Conservation (phyloP, 768 basidiomycete species). For the Mycena indigotica region DNA sequence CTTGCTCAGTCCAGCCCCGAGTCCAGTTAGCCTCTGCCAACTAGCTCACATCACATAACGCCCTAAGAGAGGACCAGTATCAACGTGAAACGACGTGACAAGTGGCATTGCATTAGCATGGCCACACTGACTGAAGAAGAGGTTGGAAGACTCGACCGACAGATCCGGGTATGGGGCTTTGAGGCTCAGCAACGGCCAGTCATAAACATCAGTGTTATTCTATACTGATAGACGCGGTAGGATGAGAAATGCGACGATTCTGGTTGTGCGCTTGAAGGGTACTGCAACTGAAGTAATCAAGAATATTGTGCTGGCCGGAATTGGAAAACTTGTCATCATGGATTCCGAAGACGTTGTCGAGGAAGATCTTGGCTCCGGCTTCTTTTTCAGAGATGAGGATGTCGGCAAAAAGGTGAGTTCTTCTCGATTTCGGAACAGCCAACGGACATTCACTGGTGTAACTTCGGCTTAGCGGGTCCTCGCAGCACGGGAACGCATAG, state of each 20-base stretch:
- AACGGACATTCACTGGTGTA: slow-evolving; percentile 43
- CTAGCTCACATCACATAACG: no score
- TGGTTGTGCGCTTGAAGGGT: slow-evolving; percentile 77
- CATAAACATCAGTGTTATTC: slow-evolving; percentile 10
- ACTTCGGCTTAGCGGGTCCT: slow-evolving; percentile 72
- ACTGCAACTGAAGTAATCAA: slow-evolving; percentile 94
- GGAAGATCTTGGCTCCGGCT: slow-evolving; percentile 87
- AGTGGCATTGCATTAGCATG: no score
- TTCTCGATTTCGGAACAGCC: slow-evolving; percentile 17
- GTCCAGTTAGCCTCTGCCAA: slow-evolving; percentile 22
- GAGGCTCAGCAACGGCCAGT: slow-evolving; percentile 92
- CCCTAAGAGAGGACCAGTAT: no score
- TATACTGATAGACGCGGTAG: slow-evolving; percentile 45
- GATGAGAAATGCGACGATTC: slow-evolving; percentile 91
- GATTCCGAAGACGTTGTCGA: slow-evolving; percentile 75
- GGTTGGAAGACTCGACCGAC: slow-evolving; percentile 87
- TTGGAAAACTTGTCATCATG: slow-evolving; percentile 84
- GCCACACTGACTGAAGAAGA: slow-evolving; percentile 69
- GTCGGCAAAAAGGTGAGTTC: slow-evolving; percentile 78
- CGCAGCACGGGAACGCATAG: slow-evolving; percentile 81
- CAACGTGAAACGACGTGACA: no score
- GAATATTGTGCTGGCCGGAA: slow-evolving; percentile 95
- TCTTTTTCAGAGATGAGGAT: slow-evolving; percentile 93
- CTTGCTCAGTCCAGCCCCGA: no score
- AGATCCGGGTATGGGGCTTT: slow-evolving; percentile 96